Evolutionary conservation across 805 yeast species (phyloP).

Genomic region (Hanseniaspora vineae): DNA sequence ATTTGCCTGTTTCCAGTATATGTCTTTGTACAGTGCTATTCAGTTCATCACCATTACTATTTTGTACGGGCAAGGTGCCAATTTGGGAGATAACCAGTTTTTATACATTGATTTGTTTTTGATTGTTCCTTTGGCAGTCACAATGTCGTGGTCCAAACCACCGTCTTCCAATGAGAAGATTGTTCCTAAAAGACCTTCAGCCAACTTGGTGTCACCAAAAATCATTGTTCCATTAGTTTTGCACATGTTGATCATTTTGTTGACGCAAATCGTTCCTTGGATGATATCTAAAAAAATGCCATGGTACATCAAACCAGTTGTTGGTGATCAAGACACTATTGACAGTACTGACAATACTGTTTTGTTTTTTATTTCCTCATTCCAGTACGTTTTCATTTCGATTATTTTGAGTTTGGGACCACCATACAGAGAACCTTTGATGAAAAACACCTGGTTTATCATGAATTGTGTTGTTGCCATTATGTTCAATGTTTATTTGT

Average conservation of each 20-base stretch:
- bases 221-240: slow-evolving; percentile 73
- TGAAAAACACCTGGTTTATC: slow-evolving; percentile 59
- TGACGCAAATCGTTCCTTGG: slow-evolving; percentile 67
- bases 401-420: slow-evolving; percentile 81
- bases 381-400: slow-evolving; percentile 81
- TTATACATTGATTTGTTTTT: slow-evolving; percentile 83
- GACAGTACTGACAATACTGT: slow-evolving; percentile 83
- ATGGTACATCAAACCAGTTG: slow-evolving; percentile 75
- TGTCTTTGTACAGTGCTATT: slow-evolving; percentile 94
- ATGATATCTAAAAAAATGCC: slow-evolving; percentile 35
- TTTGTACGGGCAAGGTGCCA: slow-evolving; percentile 76
- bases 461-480: slow-evolving; percentile 41
- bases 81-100: slow-evolving; percentile 93
- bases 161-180: slow-evolving; percentile 27
- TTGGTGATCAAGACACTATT: slow-evolving; percentile 73
- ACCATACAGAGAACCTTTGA: slow-evolving; percentile 75
- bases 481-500: slow-evolving; percentile 29
- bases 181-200: slow-evolving; percentile 74
- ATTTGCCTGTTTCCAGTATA: slow-evolving; percentile 93
- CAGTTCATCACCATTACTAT: slow-evolving; percentile 84
- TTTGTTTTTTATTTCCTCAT: slow-evolving; percentile 66
- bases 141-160: slow-evolving; percentile 96
- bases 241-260: slow-evolving; percentile 48
- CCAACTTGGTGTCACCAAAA: slow-evolving; percentile 83
- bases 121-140: slow-evolving; percentile 88